phyloP scores from a whole-genome alignment of 2,329 filamentous ascomycete species.

The Ceratocystis variospora region DNA sequence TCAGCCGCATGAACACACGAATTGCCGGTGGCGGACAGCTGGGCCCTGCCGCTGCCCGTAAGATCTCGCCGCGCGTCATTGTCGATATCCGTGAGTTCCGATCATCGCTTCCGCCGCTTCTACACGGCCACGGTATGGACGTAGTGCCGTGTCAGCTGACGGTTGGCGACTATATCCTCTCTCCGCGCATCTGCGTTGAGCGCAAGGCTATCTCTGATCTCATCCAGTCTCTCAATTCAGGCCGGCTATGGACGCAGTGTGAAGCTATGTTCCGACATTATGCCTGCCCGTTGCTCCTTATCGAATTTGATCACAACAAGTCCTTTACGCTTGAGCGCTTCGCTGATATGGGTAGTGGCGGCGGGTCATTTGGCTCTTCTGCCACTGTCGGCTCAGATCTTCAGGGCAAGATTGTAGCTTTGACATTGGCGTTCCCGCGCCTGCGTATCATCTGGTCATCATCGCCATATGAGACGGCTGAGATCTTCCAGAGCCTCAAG shows the following conservation, averaged over 20 bases:
- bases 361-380: slow-evolving; percentile 23
- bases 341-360: slow-evolving; percentile 34
- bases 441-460: slow-evolving; percentile 89
- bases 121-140: slow-evolving; percentile 77
- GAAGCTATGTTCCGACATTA: slow-evolving; percentile 94
- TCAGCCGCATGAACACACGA: slow-evolving; percentile 89
- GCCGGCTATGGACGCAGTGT: slow-evolving; percentile 78
- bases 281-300: slow-evolving; percentile 75
- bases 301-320: slow-evolving; percentile 96
- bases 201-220: slow-evolving; percentile 87
- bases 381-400: slow-evolving; percentile 54
- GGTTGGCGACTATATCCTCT: slow-evolving; percentile 90
- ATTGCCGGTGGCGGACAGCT: slow-evolving; percentile 87
- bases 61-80: slow-evolving; percentile 76
- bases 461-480: slow-evolving; percentile 86
- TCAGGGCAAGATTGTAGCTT: slow-evolving; percentile 79
- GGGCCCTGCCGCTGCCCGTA: slow-evolving; percentile 47
- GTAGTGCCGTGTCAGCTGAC: slow-evolving; percentile 92
- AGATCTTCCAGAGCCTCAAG: slow-evolving; percentile 92
- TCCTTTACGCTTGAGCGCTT: slow-evolving; percentile 86
- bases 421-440: slow-evolving; percentile 81
- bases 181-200: slow-evolving; percentile 82
- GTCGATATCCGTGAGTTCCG: slow-evolving; percentile 95
- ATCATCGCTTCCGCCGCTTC: slow-evolving; percentile 75
- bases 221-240: slow-evolving; percentile 82